Evolutionary conservation across 306 rosid genomes (phyloP), one percentile per base, ranked within the genome.

Genomic region (Macrotyloma uniflorum): DNA sequence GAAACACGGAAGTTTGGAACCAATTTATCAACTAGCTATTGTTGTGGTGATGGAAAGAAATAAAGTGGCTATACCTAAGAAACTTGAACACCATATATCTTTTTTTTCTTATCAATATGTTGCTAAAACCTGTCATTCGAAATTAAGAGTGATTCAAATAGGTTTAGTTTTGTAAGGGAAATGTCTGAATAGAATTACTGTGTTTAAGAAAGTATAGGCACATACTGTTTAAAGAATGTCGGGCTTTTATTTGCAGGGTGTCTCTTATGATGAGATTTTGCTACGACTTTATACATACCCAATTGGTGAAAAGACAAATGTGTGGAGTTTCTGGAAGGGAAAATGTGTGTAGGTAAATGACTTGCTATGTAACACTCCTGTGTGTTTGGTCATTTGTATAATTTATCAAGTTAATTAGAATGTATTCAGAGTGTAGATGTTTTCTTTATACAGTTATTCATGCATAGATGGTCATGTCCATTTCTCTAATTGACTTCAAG

Each of bases 141-240:
- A 55, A 42, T 67, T 36, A 65, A 50, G 72, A 47, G 26, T 35
- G 75, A 26, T 58, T 49, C 51, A 51, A 66, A 36, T 46, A 26
- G 10, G 77, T 54, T 69, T 36, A 71, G 70, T 18, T 33, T 68
- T 78, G 67, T 38, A 28, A 79, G 67, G 79, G 57, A 72, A 59
- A 50, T 47, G n/a, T 62, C 54, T 62, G 15, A 18, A 11, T 74
- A 67, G 70, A 42, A 64, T 73, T 72, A 53, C 28, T 28, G 16
- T 53, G 24, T 54, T 42, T 74, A 16, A 73, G 43, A 23, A 45
- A 45, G 55, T 75, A 20, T 81, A 67, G 72, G 42, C 59, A 35
- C 15, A 51, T 19, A 53, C 59, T 9, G 22, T 20, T 18, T 53
- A 19, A 20, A 19, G 28, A 19, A 51, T 19, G 4, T 51, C 8